Base-by-base conservation (phyloP, 257 asterid species). In the Echium plantagineum region DNA sequence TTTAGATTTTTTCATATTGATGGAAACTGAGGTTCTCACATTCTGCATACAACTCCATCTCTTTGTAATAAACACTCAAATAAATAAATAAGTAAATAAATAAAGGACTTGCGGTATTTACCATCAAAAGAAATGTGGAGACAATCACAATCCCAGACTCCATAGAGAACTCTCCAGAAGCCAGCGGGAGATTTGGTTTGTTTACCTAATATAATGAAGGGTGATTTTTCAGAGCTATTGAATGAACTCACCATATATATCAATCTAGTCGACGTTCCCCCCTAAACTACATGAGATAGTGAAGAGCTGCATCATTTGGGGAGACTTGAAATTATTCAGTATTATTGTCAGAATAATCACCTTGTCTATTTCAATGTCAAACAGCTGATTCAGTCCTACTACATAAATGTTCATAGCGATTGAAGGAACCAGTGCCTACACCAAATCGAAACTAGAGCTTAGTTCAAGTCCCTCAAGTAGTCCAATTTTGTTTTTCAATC, bases 321-420 rank as follows among this genome's bases (percentile, higher is more conserved):
- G 28, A 24, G 21, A 63, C 52, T 10, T 6, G 15, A 6, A 52
- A 20, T 1, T 31, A 15, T 15, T 42, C 12, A 24, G 9, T 9
- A 32, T 24, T 18, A 20, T 6, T 8, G 21, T 52, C 19, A 2
- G 1, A 18, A 3, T 18, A 52, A 57, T 56, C 38, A 64, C 70
- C 70, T 66, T 66, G 64, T 66, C 70, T 58, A 66, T 66, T 56
- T 66, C 62, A 19, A 66, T 56, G 15, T 66, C 70, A 58, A 58
- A 66, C 5, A 66, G 48, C 32, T 66, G 70, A 58, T 66, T 66
- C 24, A 66, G 42, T 15, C 70, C 70, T 18, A 66, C 70, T 58
- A 66, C 64, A 49, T 66, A 66, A 66, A 66, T 42, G 59, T 66
- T 66, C 70, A 66, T 66, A 42, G 60, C 35, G 20, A 66, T 7